A percentile compares a stretch with the other conserved stretches of the same genome.
Evolutionary conservation across 768 basidiomycete species (phyloP).

Genomic region (Pleurotus djamor): DNA sequence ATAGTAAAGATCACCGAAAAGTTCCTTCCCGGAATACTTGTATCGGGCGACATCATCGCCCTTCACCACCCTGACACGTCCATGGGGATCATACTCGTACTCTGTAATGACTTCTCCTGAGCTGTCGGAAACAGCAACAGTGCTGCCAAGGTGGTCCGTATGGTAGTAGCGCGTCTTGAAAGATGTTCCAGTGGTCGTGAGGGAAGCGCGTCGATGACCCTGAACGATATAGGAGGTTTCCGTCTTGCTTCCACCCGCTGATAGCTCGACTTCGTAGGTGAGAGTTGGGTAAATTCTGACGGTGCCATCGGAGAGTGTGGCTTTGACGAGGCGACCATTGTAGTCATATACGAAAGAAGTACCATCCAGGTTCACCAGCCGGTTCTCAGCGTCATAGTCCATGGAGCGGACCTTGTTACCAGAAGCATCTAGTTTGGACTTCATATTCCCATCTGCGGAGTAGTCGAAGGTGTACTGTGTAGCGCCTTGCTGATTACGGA

Average conservation of each 20-base stretch:
- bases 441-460: conserved; percentile 1
- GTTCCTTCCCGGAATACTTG: conserved; percentile 12
- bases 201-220: conserved; percentile 9
- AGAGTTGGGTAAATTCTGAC: conserved; percentile 9
- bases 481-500: neutral
- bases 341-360: conserved; percentile 8
- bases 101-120: conserved; percentile 6
- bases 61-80: neutral
- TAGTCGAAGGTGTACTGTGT: conserved; percentile 1
- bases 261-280: conserved; percentile 9
- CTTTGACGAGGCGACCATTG: conserved; percentile 9
- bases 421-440: neutral
- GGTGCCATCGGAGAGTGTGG: conserved; percentile 2
- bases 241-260: conserved; percentile 7
- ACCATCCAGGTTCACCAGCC: neutral
- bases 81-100: conserved; percentile 10
- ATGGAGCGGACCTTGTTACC: neutral
- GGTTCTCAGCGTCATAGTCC: neutral
- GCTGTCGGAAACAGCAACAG: neutral
- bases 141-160: conserved; percentile 2
- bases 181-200: neutral
- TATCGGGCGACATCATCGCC: conserved; percentile 4
- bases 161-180: neutral
- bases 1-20: conserved; percentile 10
- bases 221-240: conserved; percentile 9